Evolutionary conservation across 768 basidiomycete genomes (phyloP).

Genomic region (Trametes gibbosa): DNA sequence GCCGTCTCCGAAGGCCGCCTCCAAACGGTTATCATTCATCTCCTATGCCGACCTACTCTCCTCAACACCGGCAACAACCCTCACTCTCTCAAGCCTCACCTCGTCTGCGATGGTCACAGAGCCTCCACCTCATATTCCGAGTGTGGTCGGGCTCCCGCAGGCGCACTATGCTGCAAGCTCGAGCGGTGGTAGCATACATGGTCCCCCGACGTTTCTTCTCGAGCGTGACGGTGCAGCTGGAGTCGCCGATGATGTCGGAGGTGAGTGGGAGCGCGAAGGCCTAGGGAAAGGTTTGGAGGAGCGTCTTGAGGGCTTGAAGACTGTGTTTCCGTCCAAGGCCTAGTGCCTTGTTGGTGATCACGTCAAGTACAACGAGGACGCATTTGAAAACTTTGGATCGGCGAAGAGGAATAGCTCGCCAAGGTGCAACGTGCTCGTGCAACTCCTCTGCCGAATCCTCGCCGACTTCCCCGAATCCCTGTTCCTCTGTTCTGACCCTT

Average conservation of each 20-base stretch:
- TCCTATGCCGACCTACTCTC: slow-evolving; percentile 84
- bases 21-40: slow-evolving; percentile 84
- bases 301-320: slow-evolving; percentile 62
- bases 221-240: slow-evolving; percentile 24
- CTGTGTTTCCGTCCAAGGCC: slow-evolving; percentile 17
- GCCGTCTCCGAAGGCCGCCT: slow-evolving; percentile 48
- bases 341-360: neutral
- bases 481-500: neutral
- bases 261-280: slow-evolving; percentile 88
- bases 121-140: slow-evolving; percentile 73
- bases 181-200: slow-evolving; percentile 28
- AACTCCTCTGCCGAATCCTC: neutral
- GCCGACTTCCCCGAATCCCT: neutral
- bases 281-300: slow-evolving; percentile 82
- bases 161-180: slow-evolving; percentile 30
- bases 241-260: slow-evolving; percentile 63
- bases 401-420: neutral
- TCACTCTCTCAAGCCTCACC: slow-evolving; percentile 72
- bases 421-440: slow-evolving; percentile 14
- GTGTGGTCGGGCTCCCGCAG: slow-evolving; percentile 47
- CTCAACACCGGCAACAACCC: slow-evolving; percentile 68
- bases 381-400: neutral
- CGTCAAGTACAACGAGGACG: slow-evolving; percentile 6
- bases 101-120: slow-evolving; percentile 52
- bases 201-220: slow-evolving; percentile 18